phyloP scores from a whole-genome alignment of 2,329 filamentous ascomycete species.

The Colletotrichum coccodes region DNA sequence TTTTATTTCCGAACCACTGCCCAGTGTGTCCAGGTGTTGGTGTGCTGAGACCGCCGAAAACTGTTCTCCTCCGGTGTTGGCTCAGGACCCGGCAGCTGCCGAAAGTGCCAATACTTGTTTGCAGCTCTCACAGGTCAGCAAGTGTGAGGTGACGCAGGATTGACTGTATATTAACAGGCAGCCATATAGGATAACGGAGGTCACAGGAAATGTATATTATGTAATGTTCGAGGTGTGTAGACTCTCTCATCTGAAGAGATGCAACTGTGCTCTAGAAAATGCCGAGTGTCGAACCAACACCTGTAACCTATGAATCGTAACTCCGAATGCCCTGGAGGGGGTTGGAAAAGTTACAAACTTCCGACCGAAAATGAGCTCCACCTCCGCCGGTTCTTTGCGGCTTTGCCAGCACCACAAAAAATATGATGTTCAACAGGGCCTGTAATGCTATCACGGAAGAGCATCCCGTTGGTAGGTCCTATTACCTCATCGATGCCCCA shows the following conservation, averaged over 20 bases:
- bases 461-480: slow-evolving; percentile 7
- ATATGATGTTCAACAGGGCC: slow-evolving; percentile 10
- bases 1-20: slow-evolving; percentile 11
- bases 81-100: slow-evolving; percentile 24
- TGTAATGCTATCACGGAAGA: slow-evolving; percentile 17
- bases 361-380: slow-evolving; percentile 21
- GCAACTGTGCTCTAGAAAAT: background rate
- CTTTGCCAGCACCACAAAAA: slow-evolving; percentile 21
- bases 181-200: background rate
- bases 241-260: background rate
- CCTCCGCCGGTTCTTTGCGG: slow-evolving; percentile 27
- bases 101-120: slow-evolving; percentile 21
- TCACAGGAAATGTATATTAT: background rate
- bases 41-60: background rate
- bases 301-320: slow-evolving; percentile 15
- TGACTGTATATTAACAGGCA: background rate
- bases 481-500: slow-evolving; percentile 24
- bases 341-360: slow-evolving; percentile 22
- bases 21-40: too few species aligned
- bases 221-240: background rate
- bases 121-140: slow-evolving; percentile 13
- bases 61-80: slow-evolving; percentile 9
- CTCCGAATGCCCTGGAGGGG: background rate
- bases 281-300: background rate
- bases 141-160: slow-evolving; percentile 14